Base-by-base conservation (phyloP, 257 asterid species). In the Marsdenia floribunda region DNA sequence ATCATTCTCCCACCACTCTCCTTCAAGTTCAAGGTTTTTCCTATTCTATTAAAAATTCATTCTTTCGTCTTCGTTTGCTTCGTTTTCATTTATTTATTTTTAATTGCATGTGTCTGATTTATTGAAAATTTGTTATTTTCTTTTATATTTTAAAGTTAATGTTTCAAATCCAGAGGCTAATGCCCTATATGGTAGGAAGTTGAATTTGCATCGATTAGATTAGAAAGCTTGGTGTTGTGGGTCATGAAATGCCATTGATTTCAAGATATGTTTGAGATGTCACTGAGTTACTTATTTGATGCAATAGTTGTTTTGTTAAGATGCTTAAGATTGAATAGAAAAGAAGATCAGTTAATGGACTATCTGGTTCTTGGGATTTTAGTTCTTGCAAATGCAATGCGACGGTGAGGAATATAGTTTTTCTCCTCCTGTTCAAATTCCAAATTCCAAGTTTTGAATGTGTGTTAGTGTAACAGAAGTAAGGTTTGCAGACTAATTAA, bases 1-100 rank as follows among this genome's bases (percentile, higher is more conserved):
- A 90, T 90, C 85, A 92, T 95, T 86, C 97, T 95, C 63, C 99
- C 99, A 29, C 98, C 97, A 63, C 91, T 95, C 80, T 92, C 99
- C 63, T 87, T 95, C 86, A 95, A 95, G 93, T 90, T 89, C 85
- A 95, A 95, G 97, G 99, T 90, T 66, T 19, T 44, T 44, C 6
- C 8, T 35, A 18, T 35, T 57, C n/a, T 35, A 9, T 19, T 19
- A 0, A 3, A 35, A 53, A 44, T 44, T 53, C 38, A 52, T 0
- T 8, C 8, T 37, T 12, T 16, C 15, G 8, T 9, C 15, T 54
- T 18, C 18, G 44, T 6, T 29, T 57, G 4, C 13, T 46, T 2
- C 42, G 10, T 40, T 3, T 11, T 14, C 5, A 16, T 10, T 1
- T n/a, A 0, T 14, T 8, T 26, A 11, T 60, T 21, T 22, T 54